Percentiles rank a stretch among this genome's conserved stretches.
Conservation (phyloP, 2,329 filamentous ascomycete species). For the Pyricularia grisea region DNA sequence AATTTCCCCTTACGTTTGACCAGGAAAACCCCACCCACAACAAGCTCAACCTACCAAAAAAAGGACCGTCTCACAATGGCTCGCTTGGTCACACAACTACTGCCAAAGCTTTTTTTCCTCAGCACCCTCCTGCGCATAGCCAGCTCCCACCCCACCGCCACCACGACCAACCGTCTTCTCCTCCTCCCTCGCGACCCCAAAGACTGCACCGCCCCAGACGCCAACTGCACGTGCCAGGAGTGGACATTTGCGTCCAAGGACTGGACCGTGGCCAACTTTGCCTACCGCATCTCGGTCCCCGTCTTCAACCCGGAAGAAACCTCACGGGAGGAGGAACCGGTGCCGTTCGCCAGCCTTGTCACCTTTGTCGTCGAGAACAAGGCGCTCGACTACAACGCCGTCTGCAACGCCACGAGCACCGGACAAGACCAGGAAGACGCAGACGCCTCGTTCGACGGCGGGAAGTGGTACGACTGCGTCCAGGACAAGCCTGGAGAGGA, state of each 20-base stretch:
- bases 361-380: conserved; percentile 1
- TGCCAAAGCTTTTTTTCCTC: background rate
- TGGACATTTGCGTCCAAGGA: background rate
- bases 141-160: background rate
- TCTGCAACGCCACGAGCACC: background rate
- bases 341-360: background rate
- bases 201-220: background rate
- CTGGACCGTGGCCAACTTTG: background rate
- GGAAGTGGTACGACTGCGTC: conserved; percentile 5
- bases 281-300: background rate
- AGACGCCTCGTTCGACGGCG: conserved; percentile 1
- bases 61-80: background rate
- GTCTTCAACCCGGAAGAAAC: background rate
- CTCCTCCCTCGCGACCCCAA: background rate
- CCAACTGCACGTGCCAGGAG: conserved; percentile 2
- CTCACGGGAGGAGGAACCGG: background rate
- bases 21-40: background rate
- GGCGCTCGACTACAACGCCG: conserved; percentile 1
- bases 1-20: background rate
- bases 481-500: background rate
- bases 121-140: background rate
- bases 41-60: too few relatives aligned
- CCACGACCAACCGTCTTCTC: background rate
- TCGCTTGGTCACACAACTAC: background rate
- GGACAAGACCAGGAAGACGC: background rate